Percentiles rank a stretch among this genome's conserved stretches.
phyloP scores from a whole-genome alignment of 225 moss, liverwort and hornwort species.

The Thuidium tamariscinum region DNA sequence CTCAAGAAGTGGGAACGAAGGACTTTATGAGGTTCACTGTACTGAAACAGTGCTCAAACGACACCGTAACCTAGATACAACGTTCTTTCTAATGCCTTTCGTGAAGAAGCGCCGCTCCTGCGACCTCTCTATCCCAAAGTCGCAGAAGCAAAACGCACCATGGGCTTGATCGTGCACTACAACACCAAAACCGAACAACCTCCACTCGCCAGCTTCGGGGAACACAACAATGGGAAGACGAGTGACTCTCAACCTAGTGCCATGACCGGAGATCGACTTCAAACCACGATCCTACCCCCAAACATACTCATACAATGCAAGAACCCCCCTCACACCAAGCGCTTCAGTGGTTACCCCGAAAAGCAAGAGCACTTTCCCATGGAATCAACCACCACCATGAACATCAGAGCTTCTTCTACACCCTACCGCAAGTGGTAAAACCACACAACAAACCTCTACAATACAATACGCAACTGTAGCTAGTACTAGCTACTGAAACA shows the following conservation, averaged over 20 bases:
- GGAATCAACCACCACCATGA: conserved; percentile 1
- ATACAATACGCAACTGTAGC: not conserved
- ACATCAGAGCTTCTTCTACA: not conserved
- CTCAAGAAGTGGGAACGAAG: not conserved
- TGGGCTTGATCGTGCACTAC: not conserved
- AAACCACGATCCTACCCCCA: not conserved
- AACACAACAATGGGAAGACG: not conserved
- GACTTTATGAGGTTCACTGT: not conserved
- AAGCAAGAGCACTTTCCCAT: not conserved
- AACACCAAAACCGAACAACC: not conserved
- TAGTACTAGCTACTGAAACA: not conserved
- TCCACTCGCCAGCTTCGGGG: not conserved
- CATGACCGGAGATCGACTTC: not conserved
- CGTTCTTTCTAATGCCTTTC: not conserved
- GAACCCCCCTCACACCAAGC: not conserved
- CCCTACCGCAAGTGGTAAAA: not conserved
- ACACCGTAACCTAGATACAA: not conserved
- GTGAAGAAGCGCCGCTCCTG: not conserved
- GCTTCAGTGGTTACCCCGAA: not conserved
- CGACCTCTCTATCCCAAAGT: not conserved
- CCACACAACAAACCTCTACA: not conserved
- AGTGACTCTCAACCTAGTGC: not conserved
- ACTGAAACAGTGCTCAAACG: not conserved
- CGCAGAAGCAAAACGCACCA: not conserved
- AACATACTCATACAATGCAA: not conserved